Base-by-base conservation (phyloP, 1,139 yeast genomes). In the Fermentozyma sake region DNA sequence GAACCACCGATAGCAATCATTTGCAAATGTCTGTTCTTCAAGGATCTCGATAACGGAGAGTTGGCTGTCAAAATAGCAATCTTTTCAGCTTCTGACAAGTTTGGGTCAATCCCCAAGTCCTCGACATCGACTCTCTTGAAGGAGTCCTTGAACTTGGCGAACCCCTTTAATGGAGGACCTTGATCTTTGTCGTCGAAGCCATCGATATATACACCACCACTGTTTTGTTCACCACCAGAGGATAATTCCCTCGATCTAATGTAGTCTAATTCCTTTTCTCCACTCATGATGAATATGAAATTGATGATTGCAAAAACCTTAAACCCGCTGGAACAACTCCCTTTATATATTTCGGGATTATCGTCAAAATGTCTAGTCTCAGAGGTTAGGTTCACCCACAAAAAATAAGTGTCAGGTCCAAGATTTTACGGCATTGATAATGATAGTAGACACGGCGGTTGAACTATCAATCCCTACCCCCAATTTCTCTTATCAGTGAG, bases 1-100 rank as follows among this genome's bases (percentile, higher is more conserved):
- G 86, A 71, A 38, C 94, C 94, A 48, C 95, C 95, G 44, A 85
- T 78, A 26, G 94, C 93, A 51, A 85, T 79, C 85, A 84, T 81
- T 48, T 80, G 82, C 43, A 84, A 60, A 63, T 83, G 76, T 58
- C 84, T 67, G 24, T 58, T 64, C 41, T 78, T 77, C 32, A 83
- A 66, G 23, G 72, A 65, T 49, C 85, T 67, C 27, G 76, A 62
- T 36, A 84, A 68, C 2, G 94, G 94, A 14, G 89, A 67, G 46
- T 72, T 70, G 13, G 89, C 82, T 16, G 87, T 75, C 38, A 69
- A 59, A 18, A 75, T 54, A 29, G 84, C 83, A 26, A 81, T 73
- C 48, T 69, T 77, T 56, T 85, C 93, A 18, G 74, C 73, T 26
- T 76, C 85, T 3, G 79, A 55, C 42, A 82, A 57, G 47, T 69